Evolutionary conservation across 1,139 yeast genomes (phyloP).

Genomic region (Kodamaea alishanica): DNA sequence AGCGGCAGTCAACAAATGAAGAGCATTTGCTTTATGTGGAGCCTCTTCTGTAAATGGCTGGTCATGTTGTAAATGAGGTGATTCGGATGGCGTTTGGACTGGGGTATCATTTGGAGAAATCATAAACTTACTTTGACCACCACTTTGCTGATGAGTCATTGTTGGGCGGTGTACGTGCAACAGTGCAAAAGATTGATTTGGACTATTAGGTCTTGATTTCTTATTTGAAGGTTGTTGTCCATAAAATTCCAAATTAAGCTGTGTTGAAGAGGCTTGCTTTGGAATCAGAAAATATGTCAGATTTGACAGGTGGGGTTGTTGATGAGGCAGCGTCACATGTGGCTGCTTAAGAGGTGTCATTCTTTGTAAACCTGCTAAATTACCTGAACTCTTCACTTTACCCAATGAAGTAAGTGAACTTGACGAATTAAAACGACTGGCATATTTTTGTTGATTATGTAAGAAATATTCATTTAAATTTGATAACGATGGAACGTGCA

Average conservation of each 20-base stretch:
- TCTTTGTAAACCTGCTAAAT: slow-evolving; percentile 22
- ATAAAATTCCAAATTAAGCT: slow-evolving; percentile 30
- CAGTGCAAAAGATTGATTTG: slow-evolving; percentile 19
- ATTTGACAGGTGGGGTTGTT: slow-evolving; percentile 8
- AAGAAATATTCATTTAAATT: slow-evolving; percentile 34
- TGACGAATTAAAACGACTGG: slow-evolving; percentile 18
- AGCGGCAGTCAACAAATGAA: slow-evolving; percentile 21
- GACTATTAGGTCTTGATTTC: slow-evolving; percentile 44
- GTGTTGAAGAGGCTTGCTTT: slow-evolving; percentile 25
- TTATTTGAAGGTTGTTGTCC: slow-evolving; percentile 20
- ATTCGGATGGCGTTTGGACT: slow-evolving; percentile 42
- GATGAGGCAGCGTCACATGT: slow-evolving; percentile 15
- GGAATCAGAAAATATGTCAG: slow-evolving; percentile 16
- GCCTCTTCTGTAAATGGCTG: slow-evolving; percentile 3
- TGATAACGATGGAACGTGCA: slow-evolving; percentile 20
- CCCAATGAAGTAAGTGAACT: slow-evolving; percentile 22
- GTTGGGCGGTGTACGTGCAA: slow-evolving; percentile 7
- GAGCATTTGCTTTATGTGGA: slow-evolving; percentile 8
- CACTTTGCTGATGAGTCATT: background rate
- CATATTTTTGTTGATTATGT: slow-evolving; percentile 17
- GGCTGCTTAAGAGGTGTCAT: slow-evolving; percentile 38
- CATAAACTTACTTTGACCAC: slow-evolving; percentile 14
- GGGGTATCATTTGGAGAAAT: slow-evolving; percentile 40
- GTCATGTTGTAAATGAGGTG: slow-evolving; percentile 37
- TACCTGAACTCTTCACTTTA: slow-evolving; percentile 19